Evolutionary conservation across 495 filamentous ascomycete species (phyloP).

Genomic region (Tricharina praecox): DNA sequence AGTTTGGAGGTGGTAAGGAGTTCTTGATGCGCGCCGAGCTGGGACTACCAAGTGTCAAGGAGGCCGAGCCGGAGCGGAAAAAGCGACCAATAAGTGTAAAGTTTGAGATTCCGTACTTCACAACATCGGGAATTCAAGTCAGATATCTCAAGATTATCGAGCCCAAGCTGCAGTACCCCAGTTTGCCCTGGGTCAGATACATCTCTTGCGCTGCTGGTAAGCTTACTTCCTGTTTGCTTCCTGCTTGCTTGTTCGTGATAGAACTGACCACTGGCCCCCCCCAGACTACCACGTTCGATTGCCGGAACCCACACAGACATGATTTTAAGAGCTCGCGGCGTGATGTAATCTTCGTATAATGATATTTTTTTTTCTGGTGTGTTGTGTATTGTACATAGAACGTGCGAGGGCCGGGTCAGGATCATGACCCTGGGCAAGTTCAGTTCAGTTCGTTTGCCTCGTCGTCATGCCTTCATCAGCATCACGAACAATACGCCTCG

Average conservation of each 20-base stretch:
- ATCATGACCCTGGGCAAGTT: not conserved
- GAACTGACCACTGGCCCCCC: no score
- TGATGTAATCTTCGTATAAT: not conserved
- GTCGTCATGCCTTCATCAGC: not conserved
- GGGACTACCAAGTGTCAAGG: slow-evolving; percentile 81
- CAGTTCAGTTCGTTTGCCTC: not conserved
- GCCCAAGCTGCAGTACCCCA: slow-evolving; percentile 97
- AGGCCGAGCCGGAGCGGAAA: slow-evolving; percentile 85
- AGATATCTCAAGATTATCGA: slow-evolving; percentile 98
- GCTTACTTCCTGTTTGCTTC: no score
- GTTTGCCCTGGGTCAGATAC: slow-evolving; percentile 96
- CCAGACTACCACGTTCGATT: slow-evolving; percentile 24
- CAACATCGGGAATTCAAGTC: slow-evolving; percentile 94
- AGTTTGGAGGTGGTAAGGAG: slow-evolving; percentile 95
- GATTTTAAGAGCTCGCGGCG: slow-evolving; percentile 2
- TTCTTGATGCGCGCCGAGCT: slow-evolving; percentile 99
- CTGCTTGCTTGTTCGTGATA: no score
- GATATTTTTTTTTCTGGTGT: not conserved
- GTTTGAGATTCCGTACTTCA: slow-evolving; percentile 99
- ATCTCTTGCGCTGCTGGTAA: slow-evolving; percentile 37
- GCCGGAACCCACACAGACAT: slow-evolving; percentile 24
- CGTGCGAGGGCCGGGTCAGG: no score
- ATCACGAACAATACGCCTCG: slow-evolving; percentile 7
- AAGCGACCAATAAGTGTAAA: slow-evolving; percentile 97
- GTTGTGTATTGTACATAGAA: slow-evolving; percentile 1